Percentiles rank a stretch among this genome's conserved stretches.
phyloP scores from a whole-genome alignment of 139 green algal genomes.

The Tetraselmis striata region DNA sequence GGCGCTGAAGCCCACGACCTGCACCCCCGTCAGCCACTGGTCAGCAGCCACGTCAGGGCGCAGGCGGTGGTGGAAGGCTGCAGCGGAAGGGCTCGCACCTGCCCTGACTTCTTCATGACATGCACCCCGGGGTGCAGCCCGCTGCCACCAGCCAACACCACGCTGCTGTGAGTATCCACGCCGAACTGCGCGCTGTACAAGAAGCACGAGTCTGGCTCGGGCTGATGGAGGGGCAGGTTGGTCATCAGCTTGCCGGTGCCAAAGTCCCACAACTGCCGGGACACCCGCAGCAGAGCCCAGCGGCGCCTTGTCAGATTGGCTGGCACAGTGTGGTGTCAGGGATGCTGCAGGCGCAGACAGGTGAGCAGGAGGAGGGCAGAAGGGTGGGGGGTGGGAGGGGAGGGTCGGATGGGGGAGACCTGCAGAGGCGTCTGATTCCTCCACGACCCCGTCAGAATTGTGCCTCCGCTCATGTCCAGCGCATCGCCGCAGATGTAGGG shows the following conservation, averaged over 20 bases:
- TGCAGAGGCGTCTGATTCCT: conserved; percentile 25
- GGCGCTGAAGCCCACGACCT: background rate
- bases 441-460: conserved; percentile 33
- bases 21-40: too few relatives aligned
- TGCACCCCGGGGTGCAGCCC: conserved; percentile 26
- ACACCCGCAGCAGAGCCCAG: too few relatives aligned
- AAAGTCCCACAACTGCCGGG: conserved; percentile 41
- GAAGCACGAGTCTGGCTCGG: conserved; percentile 20
- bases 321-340: too few relatives aligned
- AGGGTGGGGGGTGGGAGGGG: too few relatives aligned
- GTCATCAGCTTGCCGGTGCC: conserved; percentile 31
- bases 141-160: conserved; percentile 31
- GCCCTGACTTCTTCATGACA: conserved; percentile 15
- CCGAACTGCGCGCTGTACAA: conserved; percentile 39
- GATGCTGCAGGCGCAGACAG: too few relatives aligned
- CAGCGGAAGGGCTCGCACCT: too few relatives aligned
- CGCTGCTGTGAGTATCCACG: background rate
- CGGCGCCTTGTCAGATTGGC: too few relatives aligned
- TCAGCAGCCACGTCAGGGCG: too few relatives aligned
- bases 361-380: too few relatives aligned
- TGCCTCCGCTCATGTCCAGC: conserved; percentile 26
- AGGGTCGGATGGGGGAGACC: too few relatives aligned
- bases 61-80: too few relatives aligned
- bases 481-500: conserved; percentile 47
- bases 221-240: conserved; percentile 38